These are phyloP conservation scores for Picochlorum sp. DNA, from an alignment of 139 green algal species.

Conservation along the genomic window DNA sequence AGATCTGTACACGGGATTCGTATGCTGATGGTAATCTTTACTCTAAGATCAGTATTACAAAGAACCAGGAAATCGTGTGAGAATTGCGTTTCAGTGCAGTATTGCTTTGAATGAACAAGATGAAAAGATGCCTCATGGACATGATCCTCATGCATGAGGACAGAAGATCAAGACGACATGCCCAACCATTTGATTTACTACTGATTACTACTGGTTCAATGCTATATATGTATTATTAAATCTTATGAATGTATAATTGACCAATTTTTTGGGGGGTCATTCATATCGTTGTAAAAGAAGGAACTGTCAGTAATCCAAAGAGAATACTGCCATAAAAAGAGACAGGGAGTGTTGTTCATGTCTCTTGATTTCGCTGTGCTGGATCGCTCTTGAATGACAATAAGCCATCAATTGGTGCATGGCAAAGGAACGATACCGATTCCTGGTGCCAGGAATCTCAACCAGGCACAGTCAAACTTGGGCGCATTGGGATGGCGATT, in stretches of 20 bases:
- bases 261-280: not conserved
- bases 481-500: conserved; percentile 46
- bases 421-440: conserved; percentile 84
- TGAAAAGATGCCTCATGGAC: not conserved
- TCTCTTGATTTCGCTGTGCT: not conserved
- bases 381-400: conserved; percentile 35
- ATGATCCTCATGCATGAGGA: not conserved
- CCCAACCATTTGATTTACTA: not conserved
- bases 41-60: conserved; percentile 5
- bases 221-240: not conserved
- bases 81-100: not conserved
- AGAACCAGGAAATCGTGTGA: not conserved
- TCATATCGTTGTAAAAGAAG: not conserved
- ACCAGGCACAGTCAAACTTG: conserved; percentile 56
- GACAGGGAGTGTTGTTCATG: not conserved
- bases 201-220: not conserved
- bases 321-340: not conserved
- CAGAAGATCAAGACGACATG: not conserved
- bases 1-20: not conserved
- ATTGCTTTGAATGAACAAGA: not conserved
- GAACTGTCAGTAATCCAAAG: not conserved
- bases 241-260: not conserved
- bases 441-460: conserved; percentile 76
- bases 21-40: conserved; percentile 8
- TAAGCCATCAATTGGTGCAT: conserved; percentile 90